Conservation (phyloP, 179 eudicot species). For the Dionaea muscipula region DNA sequence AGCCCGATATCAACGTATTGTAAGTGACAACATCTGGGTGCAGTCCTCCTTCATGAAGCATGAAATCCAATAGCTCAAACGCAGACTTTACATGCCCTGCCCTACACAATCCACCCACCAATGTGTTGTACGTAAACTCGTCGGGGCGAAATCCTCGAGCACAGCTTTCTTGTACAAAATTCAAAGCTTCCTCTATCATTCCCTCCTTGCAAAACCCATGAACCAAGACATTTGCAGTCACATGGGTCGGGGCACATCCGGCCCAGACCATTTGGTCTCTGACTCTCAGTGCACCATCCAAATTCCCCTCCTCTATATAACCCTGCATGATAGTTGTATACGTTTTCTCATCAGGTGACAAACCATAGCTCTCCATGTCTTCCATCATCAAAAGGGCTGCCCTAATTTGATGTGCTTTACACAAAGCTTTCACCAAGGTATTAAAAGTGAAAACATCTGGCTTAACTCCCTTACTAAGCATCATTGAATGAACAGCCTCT, state of each 20-base stretch:
- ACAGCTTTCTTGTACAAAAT: conserved; percentile 49
- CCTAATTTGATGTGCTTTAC: conserved; percentile 87
- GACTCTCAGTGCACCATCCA: conserved; percentile 62
- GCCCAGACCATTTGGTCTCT: conserved; percentile 63
- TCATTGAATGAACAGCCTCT: conserved; percentile 59
- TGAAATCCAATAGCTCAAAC: conserved; percentile 61
- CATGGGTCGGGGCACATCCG: conserved; percentile 39
- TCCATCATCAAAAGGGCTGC: conserved; percentile 92
- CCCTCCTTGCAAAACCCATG: conserved; percentile 78
- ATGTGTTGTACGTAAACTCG: conserved; percentile 61
- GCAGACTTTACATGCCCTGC: conserved; percentile 64
- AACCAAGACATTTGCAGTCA: conserved; percentile 60
- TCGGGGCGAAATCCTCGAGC: conserved; percentile 67
- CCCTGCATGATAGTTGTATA: conserved; percentile 89
- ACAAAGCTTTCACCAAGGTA: conserved; percentile 71
- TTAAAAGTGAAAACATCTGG: conserved; percentile 76
- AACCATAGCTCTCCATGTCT: conserved; percentile 65
- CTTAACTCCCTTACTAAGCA: conserved; percentile 44
- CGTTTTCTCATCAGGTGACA: conserved; percentile 78
- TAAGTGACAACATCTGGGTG: conserved; percentile 67
- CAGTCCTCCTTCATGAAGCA: conserved; percentile 88
- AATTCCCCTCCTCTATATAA: conserved; percentile 68
- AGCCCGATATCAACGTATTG: conserved; percentile 62
- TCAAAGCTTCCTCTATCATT: conserved; percentile 58
- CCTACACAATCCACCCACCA: conserved; percentile 65